Conservation (phyloP, 257 asterid species). For the Petunia secreta region DNA sequence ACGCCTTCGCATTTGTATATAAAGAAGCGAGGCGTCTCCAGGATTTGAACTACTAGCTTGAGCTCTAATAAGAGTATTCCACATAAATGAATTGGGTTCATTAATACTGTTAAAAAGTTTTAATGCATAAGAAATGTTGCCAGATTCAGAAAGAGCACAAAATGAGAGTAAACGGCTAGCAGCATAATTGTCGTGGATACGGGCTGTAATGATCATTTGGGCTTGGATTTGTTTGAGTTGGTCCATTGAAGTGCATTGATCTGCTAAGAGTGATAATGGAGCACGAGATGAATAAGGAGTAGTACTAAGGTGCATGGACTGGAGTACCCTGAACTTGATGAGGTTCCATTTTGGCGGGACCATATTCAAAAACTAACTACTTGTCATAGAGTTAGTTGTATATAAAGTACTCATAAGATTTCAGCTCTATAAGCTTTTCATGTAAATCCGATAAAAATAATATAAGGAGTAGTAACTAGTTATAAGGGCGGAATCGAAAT, state of each 20-base stretch:
- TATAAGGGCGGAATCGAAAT: too few species aligned
- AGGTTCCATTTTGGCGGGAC: constrained; percentile 35
- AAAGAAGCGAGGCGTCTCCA: constrained; percentile 45
- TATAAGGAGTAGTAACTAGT: too few species aligned
- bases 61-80: constrained; percentile 89
- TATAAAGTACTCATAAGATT: too few species aligned
- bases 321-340: not conserved
- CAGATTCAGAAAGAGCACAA: constrained; percentile 65
- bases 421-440: too few species aligned
- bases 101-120: constrained; percentile 48
- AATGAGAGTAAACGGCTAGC: constrained; percentile 82
- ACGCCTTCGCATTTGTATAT: constrained; percentile 54
- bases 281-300: constrained; percentile 23
- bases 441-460: too few species aligned
- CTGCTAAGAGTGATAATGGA: constrained; percentile 43
- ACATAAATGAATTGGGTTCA: constrained; percentile 68
- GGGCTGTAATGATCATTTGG: constrained; percentile 67
- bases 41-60: constrained; percentile 54
- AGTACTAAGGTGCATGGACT: constrained; percentile 34
- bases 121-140: constrained; percentile 60
- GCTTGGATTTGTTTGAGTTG: constrained; percentile 82
- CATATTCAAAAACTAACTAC: constrained; percentile 26
- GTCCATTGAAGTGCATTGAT: constrained; percentile 58
- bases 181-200: constrained; percentile 69
- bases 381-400: too few species aligned